Evolutionary conservation across 495 filamentous ascomycete species (phyloP).

Genomic region (Penicillium parvum): DNA sequence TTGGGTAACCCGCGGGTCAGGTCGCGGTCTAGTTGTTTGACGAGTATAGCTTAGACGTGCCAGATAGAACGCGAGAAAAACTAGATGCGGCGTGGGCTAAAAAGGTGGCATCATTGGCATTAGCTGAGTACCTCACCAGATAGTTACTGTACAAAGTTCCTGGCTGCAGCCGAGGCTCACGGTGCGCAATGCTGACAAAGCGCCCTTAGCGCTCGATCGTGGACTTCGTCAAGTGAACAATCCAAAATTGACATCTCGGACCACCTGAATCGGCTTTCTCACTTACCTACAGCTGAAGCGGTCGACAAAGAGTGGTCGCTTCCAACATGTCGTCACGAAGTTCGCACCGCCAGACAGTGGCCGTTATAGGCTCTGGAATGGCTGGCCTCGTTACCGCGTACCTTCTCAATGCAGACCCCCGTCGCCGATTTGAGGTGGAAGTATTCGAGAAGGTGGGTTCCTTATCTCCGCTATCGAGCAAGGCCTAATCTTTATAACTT

Average conservation of each 20-base stretch:
- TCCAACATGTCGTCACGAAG: background rate
- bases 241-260: background rate
- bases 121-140: too few species aligned
- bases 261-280: background rate
- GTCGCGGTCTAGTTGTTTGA: too few species aligned
- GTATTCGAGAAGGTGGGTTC: constrained; percentile 42
- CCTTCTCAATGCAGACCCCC: constrained; percentile 37
- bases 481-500: background rate
- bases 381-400: constrained; percentile 49
- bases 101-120: too few species aligned
- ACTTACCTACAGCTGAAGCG: too few species aligned
- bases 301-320: background rate
- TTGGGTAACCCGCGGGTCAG: too few species aligned
- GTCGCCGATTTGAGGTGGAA: constrained; percentile 39
- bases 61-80: too few species aligned
- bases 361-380: constrained; percentile 51
- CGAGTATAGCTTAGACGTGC: too few species aligned
- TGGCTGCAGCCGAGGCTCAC: background rate
- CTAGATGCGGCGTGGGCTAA: too few species aligned
- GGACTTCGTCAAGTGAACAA: background rate
- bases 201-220: background rate
- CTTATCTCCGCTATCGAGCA: background rate
- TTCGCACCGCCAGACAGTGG: constrained; percentile 26
- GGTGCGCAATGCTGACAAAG: background rate
- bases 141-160: too few species aligned